phyloP scores from a whole-genome alignment of 768 basidiomycete species.

The Amanita rubescens region DNA sequence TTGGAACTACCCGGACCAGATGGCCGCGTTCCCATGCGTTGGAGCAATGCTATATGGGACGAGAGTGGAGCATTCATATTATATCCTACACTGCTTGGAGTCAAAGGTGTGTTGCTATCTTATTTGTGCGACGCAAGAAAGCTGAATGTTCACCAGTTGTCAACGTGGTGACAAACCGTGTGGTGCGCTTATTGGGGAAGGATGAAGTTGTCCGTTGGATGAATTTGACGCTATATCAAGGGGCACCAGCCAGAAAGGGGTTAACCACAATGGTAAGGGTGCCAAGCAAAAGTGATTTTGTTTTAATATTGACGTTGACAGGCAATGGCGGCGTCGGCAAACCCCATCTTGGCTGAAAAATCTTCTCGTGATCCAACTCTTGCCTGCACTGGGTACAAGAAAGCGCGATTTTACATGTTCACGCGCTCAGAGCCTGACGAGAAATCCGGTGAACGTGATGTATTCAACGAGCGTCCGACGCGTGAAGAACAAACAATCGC shows the following conservation, averaged over 20 bases:
- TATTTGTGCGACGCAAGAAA: background rate
- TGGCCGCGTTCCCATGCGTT: constrained; percentile 63
- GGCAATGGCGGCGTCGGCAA: constrained; percentile 95
- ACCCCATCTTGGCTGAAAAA: constrained; percentile 88
- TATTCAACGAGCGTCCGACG: constrained; percentile 97
- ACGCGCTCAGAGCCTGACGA: constrained; percentile 84
- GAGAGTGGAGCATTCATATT: constrained; percentile 93
- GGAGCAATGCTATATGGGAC: constrained; percentile 94
- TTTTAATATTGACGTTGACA: constrained; percentile 20
- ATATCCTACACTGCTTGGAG: constrained; percentile 89
- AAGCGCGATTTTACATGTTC: constrained; percentile 91
- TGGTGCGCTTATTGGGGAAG: constrained; percentile 81
- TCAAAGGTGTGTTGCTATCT: constrained; percentile 65
- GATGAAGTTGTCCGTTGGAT: constrained; percentile 90
- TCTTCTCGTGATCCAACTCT: constrained; percentile 83
- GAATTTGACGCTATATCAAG: constrained; percentile 88
- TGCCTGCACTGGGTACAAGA: constrained; percentile 90
- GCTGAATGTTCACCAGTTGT: constrained; percentile 50
- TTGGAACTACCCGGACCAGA: constrained; percentile 78
- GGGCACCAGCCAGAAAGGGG: constrained; percentile 80
- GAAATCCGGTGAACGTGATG: constrained; percentile 76
- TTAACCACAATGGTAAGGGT: constrained; percentile 70
- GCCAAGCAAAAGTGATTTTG: background rate
- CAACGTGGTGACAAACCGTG: constrained; percentile 91
- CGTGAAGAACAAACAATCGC: constrained; percentile 92